phyloP scores from a whole-genome alignment of 2,329 filamentous ascomycete species.

The Parastagonospora avenae region DNA sequence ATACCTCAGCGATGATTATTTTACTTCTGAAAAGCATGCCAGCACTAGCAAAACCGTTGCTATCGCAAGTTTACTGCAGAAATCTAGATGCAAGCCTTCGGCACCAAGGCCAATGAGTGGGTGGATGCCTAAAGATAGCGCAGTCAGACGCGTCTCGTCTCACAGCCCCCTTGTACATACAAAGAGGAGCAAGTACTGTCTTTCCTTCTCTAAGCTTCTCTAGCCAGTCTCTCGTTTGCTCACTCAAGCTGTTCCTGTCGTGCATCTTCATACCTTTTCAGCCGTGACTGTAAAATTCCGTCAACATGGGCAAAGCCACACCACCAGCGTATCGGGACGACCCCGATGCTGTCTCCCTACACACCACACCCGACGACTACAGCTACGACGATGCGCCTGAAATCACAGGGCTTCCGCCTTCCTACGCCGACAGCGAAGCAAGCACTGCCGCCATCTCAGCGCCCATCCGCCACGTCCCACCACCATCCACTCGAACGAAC shows the following conservation, averaged over 20 bases:
- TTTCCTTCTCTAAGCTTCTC: conserved; percentile 2
- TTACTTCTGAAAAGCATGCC: too few species aligned
- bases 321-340: conserved; percentile 42
- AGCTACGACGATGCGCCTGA: conserved; percentile 45
- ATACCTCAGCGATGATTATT: neutral
- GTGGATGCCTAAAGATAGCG: conserved; percentile 30
- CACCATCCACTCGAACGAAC: conserved; percentile 32
- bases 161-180: conserved; percentile 18
- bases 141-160: conserved; percentile 28
- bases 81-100: conserved; percentile 3
- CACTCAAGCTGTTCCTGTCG: neutral
- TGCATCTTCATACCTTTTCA: neutral
- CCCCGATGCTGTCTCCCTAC: conserved; percentile 46
- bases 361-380: conserved; percentile 47
- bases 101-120: conserved; percentile 17
- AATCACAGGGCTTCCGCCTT: conserved; percentile 37
- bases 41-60: too few species aligned
- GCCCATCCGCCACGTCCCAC: conserved; percentile 33
- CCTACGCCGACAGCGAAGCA: conserved; percentile 43
- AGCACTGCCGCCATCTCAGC: conserved; percentile 9
- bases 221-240: neutral
- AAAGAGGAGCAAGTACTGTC: conserved; percentile 10
- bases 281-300: neutral
- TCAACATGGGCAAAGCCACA: conserved; percentile 39
- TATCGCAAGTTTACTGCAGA: neutral